A percentile compares a stretch with the other conserved stretches of the same genome.
phyloP scores from a whole-genome alignment of 2,329 filamentous ascomycete species.

The Fusarium oligoseptatum region DNA sequence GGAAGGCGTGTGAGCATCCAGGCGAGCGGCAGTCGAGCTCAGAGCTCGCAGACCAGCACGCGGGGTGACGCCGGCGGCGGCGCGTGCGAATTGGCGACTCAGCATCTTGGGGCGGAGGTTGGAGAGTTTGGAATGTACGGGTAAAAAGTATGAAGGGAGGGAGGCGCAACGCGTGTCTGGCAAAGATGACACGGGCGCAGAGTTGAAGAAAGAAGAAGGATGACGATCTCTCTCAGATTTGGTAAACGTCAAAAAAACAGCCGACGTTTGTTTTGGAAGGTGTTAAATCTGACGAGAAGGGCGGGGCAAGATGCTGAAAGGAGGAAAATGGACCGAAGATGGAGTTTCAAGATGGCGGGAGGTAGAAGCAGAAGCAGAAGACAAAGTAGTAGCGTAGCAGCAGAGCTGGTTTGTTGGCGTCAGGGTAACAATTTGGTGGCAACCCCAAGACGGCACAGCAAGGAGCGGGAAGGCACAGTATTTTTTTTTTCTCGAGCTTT shows the following conservation, averaged over 20 bases:
- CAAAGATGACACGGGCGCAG: slow-evolving; percentile 34
- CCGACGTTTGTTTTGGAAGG: slow-evolving; percentile 30
- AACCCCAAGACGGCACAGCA: slow-evolving; percentile 44
- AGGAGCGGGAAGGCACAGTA: slow-evolving; percentile 39
- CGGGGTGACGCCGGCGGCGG: slow-evolving; percentile 55
- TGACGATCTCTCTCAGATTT: slow-evolving; percentile 28
- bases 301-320: slow-evolving; percentile 35
- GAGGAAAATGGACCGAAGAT: slow-evolving; percentile 31
- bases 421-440: slow-evolving; percentile 39
- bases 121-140: slow-evolving; percentile 44
- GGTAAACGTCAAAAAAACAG: slow-evolving; percentile 33
- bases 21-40: slow-evolving; percentile 63
- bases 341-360: slow-evolving; percentile 23
- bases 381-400: slow-evolving; percentile 29
- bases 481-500: slow-evolving; percentile 38
- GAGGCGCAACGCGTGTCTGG: slow-evolving; percentile 34
- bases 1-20: slow-evolving; percentile 71
- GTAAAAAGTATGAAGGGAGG: slow-evolving; percentile 27
- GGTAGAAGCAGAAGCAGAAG: slow-evolving; percentile 32
- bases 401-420: slow-evolving; percentile 44
- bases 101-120: slow-evolving; percentile 57
- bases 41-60: slow-evolving; percentile 68
- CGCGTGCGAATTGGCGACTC: slow-evolving; percentile 63
- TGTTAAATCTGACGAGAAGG: slow-evolving; percentile 26
- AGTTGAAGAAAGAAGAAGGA: slow-evolving; percentile 9